Evolutionary conservation across 176 grass and related monocot species (phyloP), one percentile per base, ranked within the genome.

Genomic region (Saccharum officinarum): DNA sequence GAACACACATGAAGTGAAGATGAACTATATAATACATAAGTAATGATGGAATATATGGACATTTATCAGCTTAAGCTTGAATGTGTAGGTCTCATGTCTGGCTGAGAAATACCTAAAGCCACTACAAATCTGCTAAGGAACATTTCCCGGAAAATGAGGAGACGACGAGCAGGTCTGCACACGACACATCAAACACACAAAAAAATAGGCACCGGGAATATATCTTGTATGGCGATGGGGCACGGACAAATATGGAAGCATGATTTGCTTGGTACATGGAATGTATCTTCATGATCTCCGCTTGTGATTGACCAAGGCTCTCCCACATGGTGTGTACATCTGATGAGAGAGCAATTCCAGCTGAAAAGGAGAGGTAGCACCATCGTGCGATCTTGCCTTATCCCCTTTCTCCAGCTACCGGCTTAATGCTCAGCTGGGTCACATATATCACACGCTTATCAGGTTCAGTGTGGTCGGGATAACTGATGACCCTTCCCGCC

Each of bases 351-450:
- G 16, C 66, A 71, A 63, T 25, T 64, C n/a, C 65, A 85, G 64
- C 75, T 36, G 75, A 80, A 80, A 86, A 78, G 22, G 37, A 22
- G 20, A 39, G 75, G 46, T 2, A 85, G 49, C 75, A 78, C 84
- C 66, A 79, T 36, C 39, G 62, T 57, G 45, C 44, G 8, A 50
- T 67, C 78, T 64, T 76, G 57, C 85, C 46, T 86, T 86, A 38
- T 80, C 68, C 14, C 10, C 23, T 52, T 81, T 87, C 9, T 73
- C 39, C 13, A 63, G 52, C 54, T 73, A 52, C 57, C 39, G 45
- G 65, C 78, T 39, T 74, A 87, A 81, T 86, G 85, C 85, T 57
- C 85, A 45, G 18, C 17, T 60, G 71, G 62, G 79, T 69, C 85
- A 67, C 38, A 74, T 17, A 34, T 54, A 41, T 49, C 69, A 81